Conservation (phyloP, 257 asterid species). For the Gynochthodes officinalis region DNA sequence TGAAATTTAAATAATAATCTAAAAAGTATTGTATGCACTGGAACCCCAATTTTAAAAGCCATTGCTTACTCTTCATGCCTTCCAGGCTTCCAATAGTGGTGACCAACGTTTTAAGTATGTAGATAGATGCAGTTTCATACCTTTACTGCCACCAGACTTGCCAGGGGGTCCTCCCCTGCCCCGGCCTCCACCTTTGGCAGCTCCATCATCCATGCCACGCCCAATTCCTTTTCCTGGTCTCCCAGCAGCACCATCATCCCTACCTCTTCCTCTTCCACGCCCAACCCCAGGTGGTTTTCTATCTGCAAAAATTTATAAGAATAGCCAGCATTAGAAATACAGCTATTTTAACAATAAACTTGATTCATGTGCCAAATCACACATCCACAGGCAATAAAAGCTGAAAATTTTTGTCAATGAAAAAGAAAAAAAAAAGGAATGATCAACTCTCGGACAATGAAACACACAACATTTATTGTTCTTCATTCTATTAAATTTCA, state of each 20-base stretch:
- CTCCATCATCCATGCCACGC: constrained; percentile 55
- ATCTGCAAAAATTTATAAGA: constrained; percentile 34
- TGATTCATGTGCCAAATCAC: background rate
- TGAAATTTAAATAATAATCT: background rate
- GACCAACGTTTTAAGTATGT: background rate
- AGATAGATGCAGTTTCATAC: constrained; percentile 24
- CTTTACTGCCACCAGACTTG: constrained; percentile 38
- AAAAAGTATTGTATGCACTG: too few relatives aligned
- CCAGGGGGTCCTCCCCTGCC: constrained; percentile 47
- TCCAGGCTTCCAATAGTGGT: background rate
- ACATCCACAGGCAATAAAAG: background rate
- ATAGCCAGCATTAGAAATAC: background rate
- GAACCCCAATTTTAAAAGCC: background rate
- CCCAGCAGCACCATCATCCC: constrained; percentile 45
- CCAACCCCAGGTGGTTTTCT: constrained; percentile 65
- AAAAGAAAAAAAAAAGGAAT: background rate
- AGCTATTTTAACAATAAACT: background rate
- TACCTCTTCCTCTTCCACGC: constrained; percentile 71
- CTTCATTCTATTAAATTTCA: background rate
- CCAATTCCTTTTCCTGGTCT: constrained; percentile 45
- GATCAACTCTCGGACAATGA: background rate
- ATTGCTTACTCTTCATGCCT: background rate
- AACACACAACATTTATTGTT: too few relatives aligned
- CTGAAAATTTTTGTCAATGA: background rate
- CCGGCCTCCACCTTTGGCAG: constrained; percentile 47